Evolutionary conservation across 2,329 filamentous ascomycete species (phyloP), one percentile per base, ranked within the genome.

Genomic region (Anthostomella pinea): DNA sequence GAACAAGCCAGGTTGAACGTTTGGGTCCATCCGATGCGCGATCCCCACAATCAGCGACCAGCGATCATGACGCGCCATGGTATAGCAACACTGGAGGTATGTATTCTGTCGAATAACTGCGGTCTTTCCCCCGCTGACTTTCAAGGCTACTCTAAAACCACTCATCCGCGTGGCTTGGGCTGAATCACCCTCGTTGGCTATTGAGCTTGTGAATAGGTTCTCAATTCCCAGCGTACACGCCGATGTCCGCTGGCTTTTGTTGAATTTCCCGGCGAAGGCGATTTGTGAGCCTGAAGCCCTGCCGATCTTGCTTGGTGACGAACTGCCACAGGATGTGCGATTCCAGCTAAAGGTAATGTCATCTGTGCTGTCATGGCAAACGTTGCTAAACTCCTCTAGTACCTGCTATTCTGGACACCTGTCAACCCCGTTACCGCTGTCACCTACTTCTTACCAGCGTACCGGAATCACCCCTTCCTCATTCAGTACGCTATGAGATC

Each of bases 401-500:
- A 95, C 62, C 70, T 98, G 11, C 70, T 98, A 2, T 96, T 87
- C 66, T 99, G 93, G 93, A 79, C 85, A 15, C 81, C 93, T 0
- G 83, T 95, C 20, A 95, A 95, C 56, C 93, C 93, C 0, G 85
- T 95, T 44, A 93, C 90, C 8, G 90, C 94, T 1, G 83, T 94
- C 6, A 95, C 89, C 0, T 89, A 94, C 64, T 97, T 98, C 68
- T 62, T 95, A 50, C 94, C 94, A 1, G 81, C 84, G 1, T 98
- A 94, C 61, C 81, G 83, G 25, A 91, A 95, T 54, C 85, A 99
- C 56, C 87, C 94, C 0, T 94, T 90, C 64, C 75, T 98, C 35
- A 79, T 97, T 24, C 94, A 99, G 62, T 98, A 97, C 62, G 93
- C 93, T 2, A 95, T 98, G 83, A 81, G 90, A 53, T 87, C 93